phyloP scores from a whole-genome alignment of 1,139 yeast species.

The Geotrichum citri-aurantii region DNA sequence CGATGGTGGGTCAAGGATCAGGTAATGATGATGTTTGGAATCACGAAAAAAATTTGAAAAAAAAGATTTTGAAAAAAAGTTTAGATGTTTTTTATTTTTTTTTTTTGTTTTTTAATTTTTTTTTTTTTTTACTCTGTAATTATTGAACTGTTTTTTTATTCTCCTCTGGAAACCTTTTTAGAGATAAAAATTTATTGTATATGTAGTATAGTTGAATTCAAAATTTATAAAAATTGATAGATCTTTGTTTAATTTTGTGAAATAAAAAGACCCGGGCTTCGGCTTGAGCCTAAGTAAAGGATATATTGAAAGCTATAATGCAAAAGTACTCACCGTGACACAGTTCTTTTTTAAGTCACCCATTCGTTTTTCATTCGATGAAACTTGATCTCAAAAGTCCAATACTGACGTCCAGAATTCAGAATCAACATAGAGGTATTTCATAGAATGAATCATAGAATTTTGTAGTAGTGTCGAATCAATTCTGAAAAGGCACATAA shows the following conservation, averaged over 20 bases:
- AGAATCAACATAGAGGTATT: slow-evolving; percentile 56
- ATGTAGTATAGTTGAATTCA: slow-evolving; percentile 40
- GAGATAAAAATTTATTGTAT: background rate
- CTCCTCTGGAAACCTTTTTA: slow-evolving; percentile 21
- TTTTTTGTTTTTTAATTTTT: background rate
- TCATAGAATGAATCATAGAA: slow-evolving; percentile 66
- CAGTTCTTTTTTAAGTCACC: background rate
- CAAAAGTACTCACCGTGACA: background rate
- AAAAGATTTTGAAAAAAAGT: slow-evolving; percentile 1
- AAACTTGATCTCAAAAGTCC: slow-evolving; percentile 22
- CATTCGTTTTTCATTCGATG: too few species aligned
- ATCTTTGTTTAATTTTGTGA: slow-evolving; percentile 37
- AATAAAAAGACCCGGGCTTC: too few species aligned
- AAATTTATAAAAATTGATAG: slow-evolving; percentile 41
- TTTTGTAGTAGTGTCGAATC: slow-evolving; percentile 62
- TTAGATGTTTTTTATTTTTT: slow-evolving; percentile 3
- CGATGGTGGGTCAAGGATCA: background rate
- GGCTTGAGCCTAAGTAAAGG: too few species aligned
- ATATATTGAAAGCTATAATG: too few species aligned
- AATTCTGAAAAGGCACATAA: slow-evolving; percentile 63
- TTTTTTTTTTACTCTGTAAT: slow-evolving; percentile 2
- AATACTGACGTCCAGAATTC: slow-evolving; percentile 35
- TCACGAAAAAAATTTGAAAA: background rate
- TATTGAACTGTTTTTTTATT: background rate
- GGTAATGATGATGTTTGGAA: background rate